Base-by-base conservation (phyloP, 176 grass and related monocot species). In the Lolium perenne region DNA sequence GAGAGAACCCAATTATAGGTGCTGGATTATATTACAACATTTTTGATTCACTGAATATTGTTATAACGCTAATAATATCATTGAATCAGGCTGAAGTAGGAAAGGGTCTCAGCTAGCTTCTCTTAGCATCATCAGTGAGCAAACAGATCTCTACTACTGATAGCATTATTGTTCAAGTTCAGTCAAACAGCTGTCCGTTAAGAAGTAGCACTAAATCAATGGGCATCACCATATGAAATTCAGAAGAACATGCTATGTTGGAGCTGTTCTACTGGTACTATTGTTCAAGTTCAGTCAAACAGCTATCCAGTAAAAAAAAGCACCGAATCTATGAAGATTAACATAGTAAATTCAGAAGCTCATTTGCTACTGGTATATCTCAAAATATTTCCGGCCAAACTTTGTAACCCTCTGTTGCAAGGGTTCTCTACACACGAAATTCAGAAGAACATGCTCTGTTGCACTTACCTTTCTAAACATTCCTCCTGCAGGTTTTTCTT, bases 381-480 rank as follows among this genome's bases (percentile, higher is more conserved):
- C 13, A 56, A 41, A 15, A 54, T 22, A 0, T 16, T 68, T 54
- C 12, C 10, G 79, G 50, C 29, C 18, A 66, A 8, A 21, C 56
- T 48, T 17, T 17, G 10, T 10, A 63, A 14, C 32, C 32, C 32
- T 35, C 2, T 35, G 32, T 35, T 35, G 7, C 22, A 49, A 17
- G 7, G 51, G 0, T 40, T 53, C 3, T 57, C 3, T 29, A 46
- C 1, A 25, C 10, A 54, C 15, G 4, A 23, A 65, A 66, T 75
- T 40, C 38, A 68, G 38, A 87, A 57, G 8, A 7, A 35, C 11
- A 67, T 32, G 13, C 12, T 60, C 6, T 54, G 7, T 10, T 47
- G 14, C 35, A 10, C 9, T 55, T 71, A 88, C 86, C 86, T 83
- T 83, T 1, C 15, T 60, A 83, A 20, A 5, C 1, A 18, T 83